phyloP scores from a whole-genome alignment of 306 rosid species.

The Cucumis melo region DNA sequence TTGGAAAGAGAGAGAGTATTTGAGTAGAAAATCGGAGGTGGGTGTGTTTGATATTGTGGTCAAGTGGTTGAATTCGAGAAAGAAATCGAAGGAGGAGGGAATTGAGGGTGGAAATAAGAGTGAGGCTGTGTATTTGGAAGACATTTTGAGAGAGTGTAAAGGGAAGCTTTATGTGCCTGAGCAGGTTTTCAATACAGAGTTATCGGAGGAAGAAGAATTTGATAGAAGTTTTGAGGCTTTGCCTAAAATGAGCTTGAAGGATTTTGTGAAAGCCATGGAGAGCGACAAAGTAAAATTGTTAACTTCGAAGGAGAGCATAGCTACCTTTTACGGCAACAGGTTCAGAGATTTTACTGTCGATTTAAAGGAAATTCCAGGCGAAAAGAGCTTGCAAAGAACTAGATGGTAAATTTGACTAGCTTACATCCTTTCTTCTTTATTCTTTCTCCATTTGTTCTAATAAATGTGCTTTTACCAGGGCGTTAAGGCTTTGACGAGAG shows the following conservation, averaged over 20 bases:
- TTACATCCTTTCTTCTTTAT: neutral
- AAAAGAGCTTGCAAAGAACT: conserved; percentile 73
- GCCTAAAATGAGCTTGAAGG: conserved; percentile 66
- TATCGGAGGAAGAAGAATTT: conserved; percentile 74
- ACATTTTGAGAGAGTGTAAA: conserved; percentile 68
- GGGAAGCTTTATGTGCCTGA: conserved; percentile 96
- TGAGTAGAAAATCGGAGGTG: conserved; percentile 22
- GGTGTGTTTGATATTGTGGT: conserved; percentile 26
- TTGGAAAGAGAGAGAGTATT: conserved; percentile 46
- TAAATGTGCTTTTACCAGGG: conserved; percentile 31
- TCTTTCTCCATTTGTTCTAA: neutral
- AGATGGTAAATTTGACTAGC: conserved; percentile 44
- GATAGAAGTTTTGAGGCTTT: conserved; percentile 28
- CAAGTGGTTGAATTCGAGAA: conserved; percentile 32
- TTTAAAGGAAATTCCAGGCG: conserved; percentile 79
- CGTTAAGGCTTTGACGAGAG: conserved; percentile 35
- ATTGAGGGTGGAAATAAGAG: conserved; percentile 20
- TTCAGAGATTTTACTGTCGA: conserved; percentile 49
- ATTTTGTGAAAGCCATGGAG: conserved; percentile 48
- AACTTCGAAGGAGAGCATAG: conserved; percentile 46
- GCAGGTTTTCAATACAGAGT: conserved; percentile 44
- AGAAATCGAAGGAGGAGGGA: conserved; percentile 16
- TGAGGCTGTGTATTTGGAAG: conserved; percentile 59
- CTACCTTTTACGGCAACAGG: conserved; percentile 12
- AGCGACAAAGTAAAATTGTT: conserved; percentile 50